Evolutionary conservation across 2,329 filamentous ascomycete species (phyloP).

Genomic region (Ascosphaera apis): DNA sequence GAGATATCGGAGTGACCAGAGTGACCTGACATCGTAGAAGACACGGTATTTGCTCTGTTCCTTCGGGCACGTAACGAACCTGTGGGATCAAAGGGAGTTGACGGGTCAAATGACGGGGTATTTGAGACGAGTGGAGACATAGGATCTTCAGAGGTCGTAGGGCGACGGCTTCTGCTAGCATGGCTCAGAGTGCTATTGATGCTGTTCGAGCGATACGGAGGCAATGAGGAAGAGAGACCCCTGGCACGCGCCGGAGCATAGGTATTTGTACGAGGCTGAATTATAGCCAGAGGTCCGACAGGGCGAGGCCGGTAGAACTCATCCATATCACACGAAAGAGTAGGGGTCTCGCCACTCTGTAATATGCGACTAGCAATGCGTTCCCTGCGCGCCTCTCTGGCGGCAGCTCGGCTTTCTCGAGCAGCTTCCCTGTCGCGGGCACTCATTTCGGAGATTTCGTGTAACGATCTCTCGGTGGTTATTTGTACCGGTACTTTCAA

Average conservation of each 20-base stretch:
- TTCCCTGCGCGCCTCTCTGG: background rate
- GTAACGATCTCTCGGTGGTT: constrained; percentile 3
- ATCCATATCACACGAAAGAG: background rate
- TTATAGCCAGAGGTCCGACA: background rate
- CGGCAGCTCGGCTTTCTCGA: background rate
- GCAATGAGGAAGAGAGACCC: background rate
- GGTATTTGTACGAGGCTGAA: background rate
- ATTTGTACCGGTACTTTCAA: constrained; percentile 23
- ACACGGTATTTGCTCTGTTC: background rate
- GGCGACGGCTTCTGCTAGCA: background rate
- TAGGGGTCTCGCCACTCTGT: background rate
- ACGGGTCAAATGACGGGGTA: background rate
- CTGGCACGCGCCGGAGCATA: background rate
- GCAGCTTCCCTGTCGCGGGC: background rate
- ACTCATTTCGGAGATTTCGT: background rate
- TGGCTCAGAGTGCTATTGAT: background rate
- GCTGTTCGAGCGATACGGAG: background rate
- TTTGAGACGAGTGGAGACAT: background rate
- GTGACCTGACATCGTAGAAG: background rate
- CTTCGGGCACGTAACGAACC: background rate
- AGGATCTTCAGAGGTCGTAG: background rate
- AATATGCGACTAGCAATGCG: background rate
- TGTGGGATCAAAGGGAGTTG: background rate
- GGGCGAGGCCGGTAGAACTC: background rate
- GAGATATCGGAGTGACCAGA: background rate